These are phyloP conservation scores for Lentinula aciculospora DNA, from an alignment of 768 basidiomycete genomes.

Conservation along the genomic window DNA sequence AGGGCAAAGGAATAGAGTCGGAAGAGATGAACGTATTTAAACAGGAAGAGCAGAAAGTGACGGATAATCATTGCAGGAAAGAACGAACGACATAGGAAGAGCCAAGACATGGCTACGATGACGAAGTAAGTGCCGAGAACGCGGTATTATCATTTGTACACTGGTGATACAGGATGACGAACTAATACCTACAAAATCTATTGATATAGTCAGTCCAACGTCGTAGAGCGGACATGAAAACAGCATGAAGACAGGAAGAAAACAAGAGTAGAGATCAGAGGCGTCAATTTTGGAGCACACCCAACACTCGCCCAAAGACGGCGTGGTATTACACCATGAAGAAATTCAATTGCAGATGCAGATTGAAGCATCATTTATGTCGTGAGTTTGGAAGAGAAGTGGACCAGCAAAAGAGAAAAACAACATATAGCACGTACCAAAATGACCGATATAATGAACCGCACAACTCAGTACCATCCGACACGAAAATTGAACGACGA, in stretches of 20 bases:
- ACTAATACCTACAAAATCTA: no score
- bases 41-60: no score
- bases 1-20: no score
- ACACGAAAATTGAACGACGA: conserved; percentile 35
- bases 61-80: no score
- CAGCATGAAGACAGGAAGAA: background rate
- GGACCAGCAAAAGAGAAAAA: conserved; percentile 10
- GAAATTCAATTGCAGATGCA: conserved; percentile 72
- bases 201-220: background rate
- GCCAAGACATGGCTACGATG: no score
- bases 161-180: background rate
- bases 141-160: no score
- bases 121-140: no score
- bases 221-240: background rate
- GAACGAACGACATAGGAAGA: no score
- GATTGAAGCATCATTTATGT: conserved; percentile 46
- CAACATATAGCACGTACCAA: conserved; percentile 10
- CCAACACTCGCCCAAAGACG: conserved; percentile 15
- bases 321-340: conserved; percentile 79
- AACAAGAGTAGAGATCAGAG: conserved; percentile 26
- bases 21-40: no score
- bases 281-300: conserved; percentile 80
- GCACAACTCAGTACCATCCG: background rate
- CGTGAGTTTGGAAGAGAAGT: background rate
- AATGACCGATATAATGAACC: background rate